Evolutionary conservation across 768 basidiomycete species (phyloP), one percentile per base, ranked within the genome.

Genomic region (Agrocybe chaxingu): DNA sequence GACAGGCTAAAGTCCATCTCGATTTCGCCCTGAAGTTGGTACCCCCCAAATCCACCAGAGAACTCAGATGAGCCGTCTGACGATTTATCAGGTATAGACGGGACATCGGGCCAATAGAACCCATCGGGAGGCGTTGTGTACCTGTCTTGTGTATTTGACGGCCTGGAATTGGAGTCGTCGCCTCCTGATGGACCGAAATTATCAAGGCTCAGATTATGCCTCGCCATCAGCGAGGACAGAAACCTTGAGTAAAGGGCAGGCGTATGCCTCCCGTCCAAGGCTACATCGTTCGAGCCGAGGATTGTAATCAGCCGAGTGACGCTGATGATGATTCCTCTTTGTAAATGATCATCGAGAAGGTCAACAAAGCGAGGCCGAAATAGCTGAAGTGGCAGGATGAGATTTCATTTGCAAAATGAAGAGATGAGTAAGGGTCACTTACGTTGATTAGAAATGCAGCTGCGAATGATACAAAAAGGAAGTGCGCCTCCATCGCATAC

Each of bases 381-480:
- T 33, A 82, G 65, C 80, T 82, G 51, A 10, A 35, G 33, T 35
- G 29, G 42, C 29, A 47, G 32, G 42, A 34, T 19, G 19, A 49
- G 32, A 39, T 19, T 49, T 47, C 30, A 48, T 34, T 41, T 39
- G 40, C 9, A 11, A 45, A 13, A 19, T 37, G 36, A 18, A 40
- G 46, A 6, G n/a, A 19, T 35, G 10, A n/a, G 48, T 32, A 3
- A 24, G 24, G 24, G 4, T 7, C 16, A 55, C 76, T 56, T 57
- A 84, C 82, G 64, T 84, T 82, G 45, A 84, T 69, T 18, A 85
- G 66, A 57, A 82, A 82, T 2, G 81, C 81, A 2, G 80, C 74
- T 7, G 81, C 81, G 57, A 82, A 85, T 4, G 82, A 73, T 8
- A 80, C 71, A 51, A 74, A 77, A 9, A 79, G 65, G 51, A 77